Evolutionary conservation across 2,329 filamentous ascomycete species (phyloP), one percentile per base, ranked within the genome.

Genomic region (Aspergillus hiratsukae): DNA sequence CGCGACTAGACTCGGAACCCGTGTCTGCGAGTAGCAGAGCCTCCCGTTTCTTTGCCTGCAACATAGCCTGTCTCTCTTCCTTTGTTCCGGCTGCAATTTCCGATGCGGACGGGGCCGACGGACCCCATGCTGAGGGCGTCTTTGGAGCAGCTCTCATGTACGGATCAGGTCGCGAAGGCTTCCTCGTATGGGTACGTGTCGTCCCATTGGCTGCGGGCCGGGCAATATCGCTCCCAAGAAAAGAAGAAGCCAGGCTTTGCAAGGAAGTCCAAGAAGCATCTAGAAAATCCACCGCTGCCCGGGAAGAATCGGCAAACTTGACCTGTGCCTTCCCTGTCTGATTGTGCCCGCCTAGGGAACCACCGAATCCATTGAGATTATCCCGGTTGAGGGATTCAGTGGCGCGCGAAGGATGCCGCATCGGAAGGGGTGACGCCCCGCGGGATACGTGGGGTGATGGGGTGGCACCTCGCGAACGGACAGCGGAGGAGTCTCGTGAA

Each of bases 231-330:
- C 69, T 75, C n/a, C 77, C 76, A 43, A 79, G 54, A 28, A 80
- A 68, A n/a, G 75, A 76, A 3, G 78, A 79, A n/a, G 78, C 77
- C 46, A 80, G 61, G 40, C 71, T 76, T 62, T 79, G 76, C 49
- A 80, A 64, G 17, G 77, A 79, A n/a, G 77, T 76, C 78, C 78
- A 80, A 4, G 76, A 74, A 27, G 75, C 73, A 55, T 78, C 77
- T 61, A 78, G 69, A 52, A 78, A 70, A 61, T 74, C 71, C 49
- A 70, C 58, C 23, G 69, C 64, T 48, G 64, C 60, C 43, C 62
- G 62, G 37, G 66, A 66, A 41, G 66, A 64, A 9, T 68, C 61
- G 27, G 66, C 53, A 29, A 68, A 59, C 8, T 53, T 67, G 56
- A 51, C 54, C 58, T 49, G 64, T 56, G 45, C 61, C 58, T 58